A percentile compares a stretch with the other conserved stretches of the same genome.
phyloP scores from a whole-genome alignment of 306 rosid genomes.

The Geum urbanum region DNA sequence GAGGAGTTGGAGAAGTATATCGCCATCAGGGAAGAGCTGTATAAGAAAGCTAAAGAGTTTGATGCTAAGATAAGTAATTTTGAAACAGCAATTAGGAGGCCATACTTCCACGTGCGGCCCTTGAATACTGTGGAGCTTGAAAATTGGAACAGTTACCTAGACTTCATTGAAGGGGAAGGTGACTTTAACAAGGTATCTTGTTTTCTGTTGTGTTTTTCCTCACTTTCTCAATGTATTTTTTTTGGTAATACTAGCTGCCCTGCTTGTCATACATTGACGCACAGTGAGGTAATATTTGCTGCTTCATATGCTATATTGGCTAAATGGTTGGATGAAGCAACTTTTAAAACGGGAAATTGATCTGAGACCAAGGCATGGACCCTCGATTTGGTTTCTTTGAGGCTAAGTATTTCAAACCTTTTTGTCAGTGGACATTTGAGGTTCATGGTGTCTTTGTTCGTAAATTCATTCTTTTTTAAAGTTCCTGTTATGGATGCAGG shows the following conservation, averaged over 20 bases:
- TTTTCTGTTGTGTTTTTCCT: conserved; percentile 23
- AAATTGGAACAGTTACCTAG: conserved; percentile 94
- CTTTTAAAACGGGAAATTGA: conserved; percentile 92
- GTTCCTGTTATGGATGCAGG: conserved; percentile 99
- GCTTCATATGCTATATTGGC: conserved; percentile 85
- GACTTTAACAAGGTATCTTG: conserved; percentile 88
- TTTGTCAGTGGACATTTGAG: conserved; percentile 82
- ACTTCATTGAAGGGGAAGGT: conserved; percentile 87
- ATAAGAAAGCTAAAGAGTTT: conserved; percentile 96
- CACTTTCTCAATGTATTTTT: conserved; percentile 67
- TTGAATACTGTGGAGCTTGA: conserved; percentile 94
- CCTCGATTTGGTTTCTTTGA: conserved; percentile 95
- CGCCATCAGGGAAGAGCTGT: conserved; percentile 92
- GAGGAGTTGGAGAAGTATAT: conserved; percentile 99
- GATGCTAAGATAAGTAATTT: conserved; percentile 98
- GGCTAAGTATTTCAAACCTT: conserved; percentile 99
- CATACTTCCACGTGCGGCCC: conserved; percentile 94
- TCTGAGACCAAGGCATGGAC: conserved; percentile 99
- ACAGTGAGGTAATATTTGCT: conserved; percentile 69
- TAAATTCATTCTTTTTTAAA: conserved; percentile 69
- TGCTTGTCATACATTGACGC: conserved; percentile 56
- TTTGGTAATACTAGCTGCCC: conserved; percentile 29
- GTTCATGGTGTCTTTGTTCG: conserved; percentile 82
- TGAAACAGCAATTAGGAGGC: conserved; percentile 99
- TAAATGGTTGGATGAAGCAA: conserved; percentile 94